Evolutionary conservation across 176 grass and related monocot genomes (phyloP).

Genomic region (Cenchrus fungigraminus): DNA sequence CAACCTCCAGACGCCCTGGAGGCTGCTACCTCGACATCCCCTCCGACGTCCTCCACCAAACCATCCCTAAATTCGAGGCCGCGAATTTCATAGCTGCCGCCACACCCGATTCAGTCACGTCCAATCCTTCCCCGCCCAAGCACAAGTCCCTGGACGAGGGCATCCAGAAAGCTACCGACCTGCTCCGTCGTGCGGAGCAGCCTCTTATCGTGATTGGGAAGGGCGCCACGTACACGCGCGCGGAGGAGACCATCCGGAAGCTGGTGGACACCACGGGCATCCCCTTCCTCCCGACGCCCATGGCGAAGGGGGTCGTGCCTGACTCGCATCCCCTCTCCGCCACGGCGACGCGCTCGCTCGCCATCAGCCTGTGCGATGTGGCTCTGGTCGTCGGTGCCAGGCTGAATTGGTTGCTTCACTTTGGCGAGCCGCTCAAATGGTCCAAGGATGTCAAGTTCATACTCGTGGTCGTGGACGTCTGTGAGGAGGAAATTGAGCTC

Average conservation of each 20-base stretch:
- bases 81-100: constrained; percentile 42
- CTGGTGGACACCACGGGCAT: constrained; percentile 87
- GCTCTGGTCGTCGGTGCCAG: constrained; percentile 75
- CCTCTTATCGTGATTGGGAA: constrained; percentile 85
- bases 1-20: constrained; percentile 66
- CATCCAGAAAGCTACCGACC: constrained; percentile 59
- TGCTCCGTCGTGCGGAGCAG: constrained; percentile 69
- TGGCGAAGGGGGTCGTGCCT: constrained; percentile 89
- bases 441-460: constrained; percentile 94
- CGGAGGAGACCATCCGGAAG: constrained; percentile 70
- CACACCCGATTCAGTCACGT: constrained; percentile 30
- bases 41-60: constrained; percentile 90
- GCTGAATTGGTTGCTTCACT: constrained; percentile 96
- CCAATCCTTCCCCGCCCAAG: constrained; percentile 37
- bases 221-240: constrained; percentile 72
- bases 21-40: constrained; percentile 93
- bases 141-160: constrained; percentile 35
- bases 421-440: constrained; percentile 84
- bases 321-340: constrained; percentile 81
- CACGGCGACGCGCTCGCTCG: constrained; percentile 80
- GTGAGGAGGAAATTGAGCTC: constrained; percentile 82
- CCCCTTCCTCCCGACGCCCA: constrained; percentile 90
- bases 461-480: constrained; percentile 59
- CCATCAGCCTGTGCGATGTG: constrained; percentile 78
- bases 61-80: constrained; percentile 66